Percentiles rank a stretch among this genome's conserved stretches.
Conservation (phyloP, 2,329 filamentous ascomycete genomes). For the Colletotrichum kahawae region DNA sequence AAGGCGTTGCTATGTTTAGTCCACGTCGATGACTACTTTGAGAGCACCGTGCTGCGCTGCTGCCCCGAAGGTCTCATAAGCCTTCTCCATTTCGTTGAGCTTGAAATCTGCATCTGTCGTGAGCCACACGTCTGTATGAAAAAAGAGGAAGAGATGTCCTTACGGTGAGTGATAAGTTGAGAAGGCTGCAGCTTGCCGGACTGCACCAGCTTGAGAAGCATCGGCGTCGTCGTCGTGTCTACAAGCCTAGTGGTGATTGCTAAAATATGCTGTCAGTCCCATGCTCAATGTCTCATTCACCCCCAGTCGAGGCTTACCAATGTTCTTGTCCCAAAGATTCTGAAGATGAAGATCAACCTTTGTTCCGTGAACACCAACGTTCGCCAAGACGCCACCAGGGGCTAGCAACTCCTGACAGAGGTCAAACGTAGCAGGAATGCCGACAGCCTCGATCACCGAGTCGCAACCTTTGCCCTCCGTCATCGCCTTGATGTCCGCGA, state of each 20-base stretch:
- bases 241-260: constrained; percentile 53
- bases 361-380: constrained; percentile 63
- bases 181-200: constrained; percentile 45
- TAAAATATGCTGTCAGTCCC: constrained; percentile 13
- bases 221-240: constrained; percentile 51
- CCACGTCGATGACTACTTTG: constrained; percentile 46
- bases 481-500: constrained; percentile 42
- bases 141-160: background rate
- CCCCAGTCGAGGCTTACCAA: constrained; percentile 40
- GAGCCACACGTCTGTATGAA: background rate
- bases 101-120: constrained; percentile 35
- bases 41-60: constrained; percentile 46
- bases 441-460: constrained; percentile 63
- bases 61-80: constrained; percentile 46
- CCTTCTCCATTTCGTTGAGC: constrained; percentile 46
- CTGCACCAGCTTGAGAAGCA: constrained; percentile 50
- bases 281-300: background rate
- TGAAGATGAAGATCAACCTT: constrained; percentile 57
- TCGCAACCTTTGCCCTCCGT: constrained; percentile 60
- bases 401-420: constrained; percentile 59
- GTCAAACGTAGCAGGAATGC: constrained; percentile 56
- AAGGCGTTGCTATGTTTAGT: background rate
- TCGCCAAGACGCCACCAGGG: constrained; percentile 58
- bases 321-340: constrained; percentile 58
- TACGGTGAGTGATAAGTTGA: constrained; percentile 51